phyloP scores from a whole-genome alignment of 306 rosid species.

The Cicer arietinum region DNA sequence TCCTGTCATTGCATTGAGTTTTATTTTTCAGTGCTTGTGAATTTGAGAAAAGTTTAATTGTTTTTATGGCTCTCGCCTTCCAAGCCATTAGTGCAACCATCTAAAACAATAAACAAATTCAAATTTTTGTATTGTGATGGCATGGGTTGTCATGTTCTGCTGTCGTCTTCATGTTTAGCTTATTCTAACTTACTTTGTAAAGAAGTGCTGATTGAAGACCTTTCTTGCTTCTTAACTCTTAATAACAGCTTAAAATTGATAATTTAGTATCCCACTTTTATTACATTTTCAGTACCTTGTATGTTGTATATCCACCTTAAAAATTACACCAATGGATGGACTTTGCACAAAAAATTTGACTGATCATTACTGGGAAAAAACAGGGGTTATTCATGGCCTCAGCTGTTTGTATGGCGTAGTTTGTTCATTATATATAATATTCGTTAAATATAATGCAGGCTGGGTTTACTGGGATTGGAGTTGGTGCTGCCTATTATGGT shows the following conservation, averaged over 20 bases:
- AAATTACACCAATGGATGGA: not conserved
- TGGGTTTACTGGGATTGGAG: slow-evolving; percentile 98
- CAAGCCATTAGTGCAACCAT: slow-evolving; percentile 14
- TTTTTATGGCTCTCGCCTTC: not conserved
- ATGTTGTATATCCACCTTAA: slow-evolving; percentile 10
- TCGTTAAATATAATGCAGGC: slow-evolving; percentile 68
- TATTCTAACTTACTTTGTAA: slow-evolving; percentile 5
- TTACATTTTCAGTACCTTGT: not conserved
- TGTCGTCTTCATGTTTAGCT: not conserved
- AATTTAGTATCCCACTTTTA: slow-evolving; percentile 10
- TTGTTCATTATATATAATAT: slow-evolving; percentile 25
- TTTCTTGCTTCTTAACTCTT: not conserved
- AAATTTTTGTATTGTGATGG: slow-evolving; percentile 1
- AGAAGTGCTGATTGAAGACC: not conserved
- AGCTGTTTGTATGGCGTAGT: slow-evolving; percentile 31
- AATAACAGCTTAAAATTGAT: not conserved
- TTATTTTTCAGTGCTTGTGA: not conserved
- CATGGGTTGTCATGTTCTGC: slow-evolving; percentile 17
- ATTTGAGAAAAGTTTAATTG: not conserved
- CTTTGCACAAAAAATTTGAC: slow-evolving; percentile 15
- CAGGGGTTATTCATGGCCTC: slow-evolving; percentile 19
- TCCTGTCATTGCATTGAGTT: not conserved
- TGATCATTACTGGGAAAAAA: slow-evolving; percentile 1
- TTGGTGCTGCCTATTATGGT: slow-evolving; percentile 98
- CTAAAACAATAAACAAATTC: not conserved